phyloP scores from a whole-genome alignment of 352 stramenopile species.

The Phytophthora crassamura region DNA sequence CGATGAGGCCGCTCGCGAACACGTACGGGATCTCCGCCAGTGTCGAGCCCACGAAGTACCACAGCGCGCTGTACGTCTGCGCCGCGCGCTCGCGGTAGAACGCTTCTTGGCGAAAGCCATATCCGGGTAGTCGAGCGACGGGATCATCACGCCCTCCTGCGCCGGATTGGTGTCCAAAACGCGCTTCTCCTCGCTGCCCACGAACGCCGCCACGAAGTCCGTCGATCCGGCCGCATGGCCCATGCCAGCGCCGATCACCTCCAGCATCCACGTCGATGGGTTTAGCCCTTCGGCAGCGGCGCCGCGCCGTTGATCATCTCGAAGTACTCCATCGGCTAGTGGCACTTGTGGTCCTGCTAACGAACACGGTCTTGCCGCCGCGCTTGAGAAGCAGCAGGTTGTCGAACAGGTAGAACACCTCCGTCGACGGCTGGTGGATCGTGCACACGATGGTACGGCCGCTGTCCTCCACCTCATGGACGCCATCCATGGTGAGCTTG shows the following conservation, averaged over 20 bases:
- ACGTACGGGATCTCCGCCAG: conserved; percentile 85
- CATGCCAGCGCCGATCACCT: conserved; percentile 50
- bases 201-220: conserved; percentile 47
- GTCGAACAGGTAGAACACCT: conserved; percentile 88
- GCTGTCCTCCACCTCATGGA: too few relatives aligned
- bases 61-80: conserved; percentile 88
- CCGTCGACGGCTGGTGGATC: conserved; percentile 87
- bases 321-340: conserved; percentile 40
- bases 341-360: conserved; percentile 46
- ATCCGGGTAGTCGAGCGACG: conserved; percentile 34
- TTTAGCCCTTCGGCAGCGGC: conserved; percentile 44
- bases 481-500: conserved; percentile 24
- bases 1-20: conserved; percentile 47
- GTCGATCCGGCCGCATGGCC: conserved; percentile 14
- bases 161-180: conserved; percentile 31
- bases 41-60: conserved; percentile 81
- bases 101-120: conserved; percentile 48
- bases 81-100: conserved; percentile 93
- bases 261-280: conserved; percentile 67
- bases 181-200: conserved; percentile 33
- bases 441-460: conserved; percentile 75
- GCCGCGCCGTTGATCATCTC: conserved; percentile 29
- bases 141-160: conserved; percentile 42
- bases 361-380: conserved; percentile 55
- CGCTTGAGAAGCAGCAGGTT: conserved; percentile 52